Evolutionary conservation across 768 basidiomycete genomes (phyloP), one percentile per base, ranked within the genome.

Genomic region (Termitomyces sp.): DNA sequence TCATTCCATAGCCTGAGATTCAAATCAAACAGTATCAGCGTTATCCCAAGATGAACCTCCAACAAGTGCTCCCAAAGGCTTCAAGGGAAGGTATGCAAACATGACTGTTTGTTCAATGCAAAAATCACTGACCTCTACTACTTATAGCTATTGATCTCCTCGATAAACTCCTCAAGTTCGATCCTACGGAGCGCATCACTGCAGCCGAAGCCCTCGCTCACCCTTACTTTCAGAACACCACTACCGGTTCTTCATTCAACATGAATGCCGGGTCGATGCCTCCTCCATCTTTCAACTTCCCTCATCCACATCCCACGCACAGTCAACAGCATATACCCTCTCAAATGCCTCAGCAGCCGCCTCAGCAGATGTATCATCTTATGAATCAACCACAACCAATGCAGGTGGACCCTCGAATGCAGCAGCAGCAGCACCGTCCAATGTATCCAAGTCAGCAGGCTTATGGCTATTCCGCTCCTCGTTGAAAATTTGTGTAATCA

Each of bases 161-260:
- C 47, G 97, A 98, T 72, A 86, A 88, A 50, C 85, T 98, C 47
- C 84, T 99, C 50, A 95, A 98, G 68, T 99, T 98, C 68, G 97
- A 98, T 69, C 97, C 97, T 2, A 81, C 87, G 32, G 89, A 93
- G 66, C 88, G 97, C 56, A 86, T 95, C 49, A 91, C 93, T 13
- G 96, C 96, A 28, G 86, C 88, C 10, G 91, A 98, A 48, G 95
- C 96, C 0, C 83, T 98, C 57, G 84, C 82, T 8, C 97, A 99
- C 67, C 91, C 93, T 0, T 98, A 98, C 73, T 97, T 98, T 73
- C 85, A 86, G 18, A 82, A 79, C 40, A 75, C 82, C 5, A 74
- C 75, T 38, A 76, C 77, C 47, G 69, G 73, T 32, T 69, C 71
- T 33, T 73, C 78, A 6, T 82, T 75, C 60, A 73, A 78, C 41